Base-by-base conservation (phyloP, 2,329 filamentous ascomycete genomes). In the Fusarium sp. region DNA sequence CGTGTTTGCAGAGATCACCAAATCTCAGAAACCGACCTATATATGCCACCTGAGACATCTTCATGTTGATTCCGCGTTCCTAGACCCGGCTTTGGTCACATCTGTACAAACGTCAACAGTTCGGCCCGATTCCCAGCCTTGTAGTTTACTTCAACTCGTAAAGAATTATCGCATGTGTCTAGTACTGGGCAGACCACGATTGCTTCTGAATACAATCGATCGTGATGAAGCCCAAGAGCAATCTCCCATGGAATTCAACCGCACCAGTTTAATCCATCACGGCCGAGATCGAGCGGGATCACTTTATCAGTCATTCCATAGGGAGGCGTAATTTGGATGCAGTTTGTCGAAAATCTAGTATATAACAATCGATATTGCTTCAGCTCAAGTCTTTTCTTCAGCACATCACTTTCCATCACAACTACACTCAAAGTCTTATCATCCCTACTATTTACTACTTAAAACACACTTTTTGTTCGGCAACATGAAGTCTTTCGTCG, bases 401-500 rank as follows among this genome's bases (percentile, higher is more conserved):
- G 3, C 26, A 28, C 26, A 28, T 28, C 26, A 28, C 7, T 17
- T n/a, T 2, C 19, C 14, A 51, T 19, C 13, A 6, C 21, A 22
- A 21, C 13, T 42, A n/a, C 4, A 28, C 1, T 7, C n/a, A 39
- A 21, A 42, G 3, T 2, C 13, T 11, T 17, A 9, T 28, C 2
- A 15, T 4, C n/a, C 13, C 10, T 21, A 15, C 33, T 22, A 50
- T 19, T 28, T 28, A 3, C 6, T 10, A 4, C 15, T 11, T 22
- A 9, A n/a, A 38, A 10, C 24, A 7, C 24, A 5, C 17, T 15
- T 13, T 31, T 24, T 10, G 10, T 8, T 9, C 26, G 10, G 9
- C 24, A 50, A 56, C 22, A 56, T 56, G 53, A 56, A 56, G 44
- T 56, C n/a, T 40, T 14, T 50, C 9, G 31, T 50, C 1, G 53